Base-by-base conservation (phyloP, 345 rosid genomes). In the Dipteronia sinensis region DNA sequence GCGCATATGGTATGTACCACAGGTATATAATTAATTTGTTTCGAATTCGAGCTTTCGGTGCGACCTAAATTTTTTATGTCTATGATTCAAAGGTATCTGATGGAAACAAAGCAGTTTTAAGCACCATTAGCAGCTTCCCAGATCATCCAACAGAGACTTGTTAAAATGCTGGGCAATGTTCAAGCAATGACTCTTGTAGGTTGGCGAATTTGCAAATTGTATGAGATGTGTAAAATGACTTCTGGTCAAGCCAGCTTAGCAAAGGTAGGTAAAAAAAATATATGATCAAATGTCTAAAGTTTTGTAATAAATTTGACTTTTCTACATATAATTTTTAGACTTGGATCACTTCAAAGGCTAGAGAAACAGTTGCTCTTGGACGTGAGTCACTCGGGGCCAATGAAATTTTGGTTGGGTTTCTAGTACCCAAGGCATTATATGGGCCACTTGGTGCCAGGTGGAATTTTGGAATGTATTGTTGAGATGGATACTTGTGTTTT, bases 211-310 rank as follows among this genome's bases (percentile, higher is more conserved):
- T 96, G 99, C 88, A 94, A 94, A 81, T 72, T 92, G 76, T 96
- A 92, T 69, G 99, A 96, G 82, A 61, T 71, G 16, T 98, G 95
- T 76, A 87, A 82, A 80, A 90, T 97, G 95, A 97, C 99, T 61
- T 84, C 94, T 0, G 99, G 98, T 80, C 98, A 93, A 42, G 98
- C 98, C 83, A 97, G 99, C 88, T 85, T 94, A 83, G 98, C 91
- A 80, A 97, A 97, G 98, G 99, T 94, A n/a, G n/a, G n/a, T n/a
- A n/a, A n/a, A n/a, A n/a, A n/a, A 89, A 20, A n/a, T n/a, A n/a
- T n/a, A n/a, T n/a, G 46, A 65, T 40, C 25, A 46, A 46, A 34
- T 34, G 19, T 58, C 8, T 15, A 29, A 49, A 67, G 19, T 31
- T n/a, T 9, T 19, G 23, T 20, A 15, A 31, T 44, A 58, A 4